These are phyloP conservation scores for Zygoascus meyerae DNA, from an alignment of 1,139 yeast genomes.

Conservation along the genomic window DNA sequence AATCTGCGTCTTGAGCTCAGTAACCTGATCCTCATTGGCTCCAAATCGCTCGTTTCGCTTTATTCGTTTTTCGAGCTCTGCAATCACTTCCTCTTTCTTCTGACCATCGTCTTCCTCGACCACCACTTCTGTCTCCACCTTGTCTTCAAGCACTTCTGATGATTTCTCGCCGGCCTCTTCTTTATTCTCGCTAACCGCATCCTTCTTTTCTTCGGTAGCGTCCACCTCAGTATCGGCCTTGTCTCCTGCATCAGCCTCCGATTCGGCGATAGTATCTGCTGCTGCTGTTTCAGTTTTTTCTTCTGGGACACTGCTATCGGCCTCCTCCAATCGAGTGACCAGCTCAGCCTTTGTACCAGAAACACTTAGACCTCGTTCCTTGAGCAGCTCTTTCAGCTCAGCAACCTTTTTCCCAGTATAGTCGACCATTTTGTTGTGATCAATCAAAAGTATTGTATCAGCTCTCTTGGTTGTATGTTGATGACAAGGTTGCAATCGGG, in stretches of 20 bases:
- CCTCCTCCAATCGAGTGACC: constrained; percentile 52
- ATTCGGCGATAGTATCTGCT: constrained; percentile 4
- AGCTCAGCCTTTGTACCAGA: constrained; percentile 85
- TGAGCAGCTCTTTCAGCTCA: constrained; percentile 75
- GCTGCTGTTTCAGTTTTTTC: constrained; percentile 6
- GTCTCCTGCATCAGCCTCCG: constrained; percentile 4
- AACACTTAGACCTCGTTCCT: constrained; percentile 58
- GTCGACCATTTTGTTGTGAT: constrained; percentile 42
- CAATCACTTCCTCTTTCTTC: constrained; percentile 45
- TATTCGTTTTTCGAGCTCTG: constrained; percentile 60
- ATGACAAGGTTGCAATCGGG: too few species aligned
- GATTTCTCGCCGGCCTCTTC: neutral
- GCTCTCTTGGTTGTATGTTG: too few species aligned
- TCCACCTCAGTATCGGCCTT: neutral
- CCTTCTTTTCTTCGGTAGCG: constrained; percentile 1
- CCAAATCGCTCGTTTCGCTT: constrained; percentile 76
- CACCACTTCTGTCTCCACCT: neutral
- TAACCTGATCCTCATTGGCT: constrained; percentile 40
- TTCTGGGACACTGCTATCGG: constrained; percentile 19
- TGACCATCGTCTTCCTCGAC: constrained; percentile 8
- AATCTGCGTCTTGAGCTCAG: constrained; percentile 46
- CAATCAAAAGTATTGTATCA: too few species aligned
- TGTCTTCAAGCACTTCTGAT: neutral
- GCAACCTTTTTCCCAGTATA: constrained; percentile 68
- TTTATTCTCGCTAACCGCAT: neutral